Base-by-base conservation (phyloP, 108 stramenopile species). In the Aurantiochytrium sp. region DNA sequence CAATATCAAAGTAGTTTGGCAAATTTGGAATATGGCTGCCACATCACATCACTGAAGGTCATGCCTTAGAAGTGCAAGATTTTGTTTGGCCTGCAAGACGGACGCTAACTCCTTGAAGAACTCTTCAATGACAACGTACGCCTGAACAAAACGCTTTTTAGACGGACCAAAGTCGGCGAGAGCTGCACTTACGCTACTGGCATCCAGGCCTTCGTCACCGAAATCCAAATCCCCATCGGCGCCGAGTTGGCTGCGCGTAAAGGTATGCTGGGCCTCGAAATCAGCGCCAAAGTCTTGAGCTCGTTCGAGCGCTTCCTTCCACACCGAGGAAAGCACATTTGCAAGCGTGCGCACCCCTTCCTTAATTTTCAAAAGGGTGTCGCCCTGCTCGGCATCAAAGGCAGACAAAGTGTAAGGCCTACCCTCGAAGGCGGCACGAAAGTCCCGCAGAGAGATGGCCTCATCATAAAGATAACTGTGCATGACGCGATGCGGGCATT, bases 401-500 rank as follows among this genome's bases (percentile, higher is more conserved):
- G 51, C 49, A 6, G 76, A 25, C 76, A 47, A 19, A 1, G 14
- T 18, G 4, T 53, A 83, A 25, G 76, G 51, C 76, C 51, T 53
- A 18, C 76, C 76, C 49, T 83, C 76, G 3, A 47, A 53, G n/a
- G 76, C 76, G 28, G 51, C 76, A 3, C 45, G 45, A 83, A 83
- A 83, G 28, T 83, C 76, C n/a, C 16, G 12, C 3, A 35, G 19
- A 23, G 76, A 6, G 16, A 83, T 53, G 45, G 45, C 45, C 51
- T 83, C 76, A 14, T 83, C 49, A 23, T 53, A 83, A 25, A 83
- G 45, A 35, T 83, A 83, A 16, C 49, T 53, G 51, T 83, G 76
- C 10, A 83, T 47, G 6, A 83, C 51, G n/a, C 76, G 76, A 23
- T 83, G 76, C 51, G 76, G 76, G 76, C 76, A 83, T 35, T 83